Conservation (phyloP, 163 green algal species). For the Trebouxiophyceae sp. region DNA sequence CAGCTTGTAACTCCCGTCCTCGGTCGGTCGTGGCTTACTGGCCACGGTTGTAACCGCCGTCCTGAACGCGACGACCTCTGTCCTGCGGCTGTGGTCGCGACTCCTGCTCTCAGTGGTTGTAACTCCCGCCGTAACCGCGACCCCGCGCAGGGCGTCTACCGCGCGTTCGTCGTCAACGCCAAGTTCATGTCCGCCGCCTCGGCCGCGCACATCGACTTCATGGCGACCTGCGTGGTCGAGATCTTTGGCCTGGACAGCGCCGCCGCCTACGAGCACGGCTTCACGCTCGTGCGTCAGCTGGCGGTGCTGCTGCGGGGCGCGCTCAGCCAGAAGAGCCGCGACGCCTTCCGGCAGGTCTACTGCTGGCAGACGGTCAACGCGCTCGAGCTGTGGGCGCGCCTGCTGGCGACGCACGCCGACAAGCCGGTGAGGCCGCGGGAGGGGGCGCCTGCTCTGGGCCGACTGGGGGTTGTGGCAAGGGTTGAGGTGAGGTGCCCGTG, state of each 20-base stretch:
- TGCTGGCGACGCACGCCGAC: conserved; percentile 49
- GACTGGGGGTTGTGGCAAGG: no score
- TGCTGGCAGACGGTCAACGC: conserved; percentile 89
- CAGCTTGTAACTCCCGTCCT: no score
- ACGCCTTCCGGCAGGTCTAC: conserved; percentile 82
- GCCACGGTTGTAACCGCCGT: no score
- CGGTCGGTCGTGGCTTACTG: no score
- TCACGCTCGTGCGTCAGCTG: conserved; percentile 69
- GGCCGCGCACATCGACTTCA: conserved; percentile 75
- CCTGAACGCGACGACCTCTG: no score
- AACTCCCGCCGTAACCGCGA: no score
- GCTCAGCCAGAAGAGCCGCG: conserved; percentile 71
- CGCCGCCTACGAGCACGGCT: conserved; percentile 63
- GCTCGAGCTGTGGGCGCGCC: conserved; percentile 81
- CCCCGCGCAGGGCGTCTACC: conserved; percentile 71
- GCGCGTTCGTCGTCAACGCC: conserved; percentile 62
- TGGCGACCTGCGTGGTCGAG: conserved; percentile 79
- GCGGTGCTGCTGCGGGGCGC: conserved; percentile 72
- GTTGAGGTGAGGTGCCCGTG: no score
- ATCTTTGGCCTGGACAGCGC: conserved; percentile 58
- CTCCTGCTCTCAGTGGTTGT: no score
- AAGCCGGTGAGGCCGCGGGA: conserved; percentile 18
- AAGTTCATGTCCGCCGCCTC: conserved; percentile 78
- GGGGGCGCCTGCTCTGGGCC: no score
- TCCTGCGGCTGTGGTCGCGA: no score